Conservation (phyloP, 2,329 filamentous ascomycete genomes). For the Ophiocordyceps robertsii region DNA sequence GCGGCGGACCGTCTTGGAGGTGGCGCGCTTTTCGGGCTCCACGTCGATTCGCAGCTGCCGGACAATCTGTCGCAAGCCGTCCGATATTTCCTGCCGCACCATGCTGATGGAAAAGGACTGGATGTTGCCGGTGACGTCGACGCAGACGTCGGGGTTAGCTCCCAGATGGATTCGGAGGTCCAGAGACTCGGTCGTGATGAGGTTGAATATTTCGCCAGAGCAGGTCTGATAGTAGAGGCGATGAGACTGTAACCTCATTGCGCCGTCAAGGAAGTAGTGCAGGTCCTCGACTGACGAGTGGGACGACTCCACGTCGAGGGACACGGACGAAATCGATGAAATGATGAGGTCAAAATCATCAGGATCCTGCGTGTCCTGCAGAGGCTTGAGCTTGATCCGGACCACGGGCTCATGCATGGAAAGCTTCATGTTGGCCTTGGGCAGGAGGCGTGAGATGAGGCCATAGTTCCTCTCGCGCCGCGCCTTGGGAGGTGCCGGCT, state of each 20-base stretch:
- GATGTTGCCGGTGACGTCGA: constrained; percentile 64
- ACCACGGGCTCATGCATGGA: constrained; percentile 94
- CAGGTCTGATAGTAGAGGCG: constrained; percentile 90
- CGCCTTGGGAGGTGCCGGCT: constrained; percentile 18
- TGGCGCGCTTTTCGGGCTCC: constrained; percentile 41
- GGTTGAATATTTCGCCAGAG: constrained; percentile 67
- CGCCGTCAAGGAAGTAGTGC: constrained; percentile 76
- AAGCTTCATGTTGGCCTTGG: constrained; percentile 88
- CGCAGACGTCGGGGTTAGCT: constrained; percentile 73
- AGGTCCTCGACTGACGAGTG: constrained; percentile 73
- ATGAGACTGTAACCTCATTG: constrained; percentile 72
- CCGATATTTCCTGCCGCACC: constrained; percentile 81
- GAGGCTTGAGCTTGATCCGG: constrained; percentile 73
- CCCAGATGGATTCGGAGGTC: constrained; percentile 78
- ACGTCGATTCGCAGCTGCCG: constrained; percentile 64
- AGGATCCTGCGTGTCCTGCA: constrained; percentile 47
- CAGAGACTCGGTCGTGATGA: constrained; percentile 76
- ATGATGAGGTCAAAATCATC: constrained; percentile 94
- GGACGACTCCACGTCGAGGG: constrained; percentile 88
- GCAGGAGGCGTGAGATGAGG: constrained; percentile 78
- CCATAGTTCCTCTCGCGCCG: constrained; percentile 42
- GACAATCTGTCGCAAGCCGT: constrained; percentile 84
- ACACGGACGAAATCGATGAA: constrained; percentile 86
- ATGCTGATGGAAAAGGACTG: constrained; percentile 84
- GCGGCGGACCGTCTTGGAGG: constrained; percentile 34